A percentile compares a stretch with the other conserved stretches of the same genome.
phyloP scores from a whole-genome alignment of 139 green algal species.

The Closterium sp. region DNA sequence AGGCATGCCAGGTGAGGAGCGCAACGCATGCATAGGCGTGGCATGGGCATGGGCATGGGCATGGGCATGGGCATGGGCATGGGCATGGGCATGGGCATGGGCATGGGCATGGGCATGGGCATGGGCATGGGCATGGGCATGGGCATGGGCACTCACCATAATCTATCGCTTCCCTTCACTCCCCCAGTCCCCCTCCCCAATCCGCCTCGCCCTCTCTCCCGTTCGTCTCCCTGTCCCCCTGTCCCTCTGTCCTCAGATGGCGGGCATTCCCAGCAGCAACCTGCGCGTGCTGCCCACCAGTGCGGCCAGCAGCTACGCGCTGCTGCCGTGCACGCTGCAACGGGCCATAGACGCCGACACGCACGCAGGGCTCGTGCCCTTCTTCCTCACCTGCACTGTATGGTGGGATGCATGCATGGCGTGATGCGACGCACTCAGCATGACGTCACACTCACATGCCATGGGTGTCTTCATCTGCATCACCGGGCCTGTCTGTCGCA shows the following conservation, averaged over 20 bases:
- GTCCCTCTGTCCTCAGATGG: slow-evolving; percentile 33
- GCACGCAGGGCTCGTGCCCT: slow-evolving; percentile 66
- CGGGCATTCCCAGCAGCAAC: slow-evolving; percentile 58
- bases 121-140: too few relatives aligned
- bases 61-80: too few relatives aligned
- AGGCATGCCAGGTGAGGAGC: slow-evolving; percentile 67
- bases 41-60: neutral
- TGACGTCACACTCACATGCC: neutral
- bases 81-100: too few relatives aligned
- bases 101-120: too few relatives aligned
- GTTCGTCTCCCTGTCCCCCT: neutral
- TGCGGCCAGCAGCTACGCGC: slow-evolving; percentile 47
- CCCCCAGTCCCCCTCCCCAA: too few relatives aligned
- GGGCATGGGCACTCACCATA: neutral
- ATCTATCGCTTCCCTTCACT: neutral
- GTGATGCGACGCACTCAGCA: too few relatives aligned
- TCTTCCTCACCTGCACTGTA: slow-evolving; percentile 67
- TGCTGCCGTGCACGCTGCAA: slow-evolving; percentile 61
- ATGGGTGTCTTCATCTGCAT: too few relatives aligned
- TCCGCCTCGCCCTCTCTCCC: neutral
- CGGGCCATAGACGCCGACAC: slow-evolving; percentile 62
- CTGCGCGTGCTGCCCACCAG: slow-evolving; percentile 61
- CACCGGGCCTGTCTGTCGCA: too few relatives aligned
- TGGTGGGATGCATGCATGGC: neutral
- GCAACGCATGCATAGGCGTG: neutral